phyloP scores from a whole-genome alignment of 2,329 filamentous ascomycete genomes.

The Cladosporium sp. region DNA sequence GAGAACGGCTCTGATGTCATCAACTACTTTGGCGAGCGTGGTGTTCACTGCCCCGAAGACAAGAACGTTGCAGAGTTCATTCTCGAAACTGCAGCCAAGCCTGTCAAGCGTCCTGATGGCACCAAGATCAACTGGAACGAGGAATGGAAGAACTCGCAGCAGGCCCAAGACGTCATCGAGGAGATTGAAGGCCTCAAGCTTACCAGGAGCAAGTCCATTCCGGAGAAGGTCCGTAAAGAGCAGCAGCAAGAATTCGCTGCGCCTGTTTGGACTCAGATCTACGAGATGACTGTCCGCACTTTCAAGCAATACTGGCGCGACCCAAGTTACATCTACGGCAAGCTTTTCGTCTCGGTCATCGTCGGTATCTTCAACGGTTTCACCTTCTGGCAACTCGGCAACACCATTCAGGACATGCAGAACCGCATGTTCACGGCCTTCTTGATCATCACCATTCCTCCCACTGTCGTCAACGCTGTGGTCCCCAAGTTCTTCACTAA shows the following conservation, averaged over 20 bases:
- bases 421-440: slow-evolving; percentile 73
- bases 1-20: slow-evolving; percentile 62
- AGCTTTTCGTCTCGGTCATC: slow-evolving; percentile 67
- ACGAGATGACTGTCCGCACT: slow-evolving; percentile 63
- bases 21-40: slow-evolving; percentile 64
- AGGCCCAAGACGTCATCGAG: slow-evolving; percentile 55
- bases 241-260: slow-evolving; percentile 56
- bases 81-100: slow-evolving; percentile 60
- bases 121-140: slow-evolving; percentile 67
- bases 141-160: slow-evolving; percentile 64
- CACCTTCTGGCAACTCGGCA: slow-evolving; percentile 68
- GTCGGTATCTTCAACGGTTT: slow-evolving; percentile 76
- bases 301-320: slow-evolving; percentile 74
- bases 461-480: slow-evolving; percentile 67
- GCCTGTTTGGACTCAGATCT: slow-evolving; percentile 58
- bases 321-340: slow-evolving; percentile 71
- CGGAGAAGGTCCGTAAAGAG: slow-evolving; percentile 35
- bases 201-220: slow-evolving; percentile 47
- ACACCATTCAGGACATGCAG: slow-evolving; percentile 65
- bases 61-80: slow-evolving; percentile 67
- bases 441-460: slow-evolving; percentile 55
- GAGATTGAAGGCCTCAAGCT: slow-evolving; percentile 64
- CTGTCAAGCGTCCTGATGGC: slow-evolving; percentile 49
- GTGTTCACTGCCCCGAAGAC: slow-evolving; percentile 60
- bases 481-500: slow-evolving; percentile 76